Base-by-base conservation (phyloP, 192 early-diverging fungal species). In the Backusella luteola region DNA sequence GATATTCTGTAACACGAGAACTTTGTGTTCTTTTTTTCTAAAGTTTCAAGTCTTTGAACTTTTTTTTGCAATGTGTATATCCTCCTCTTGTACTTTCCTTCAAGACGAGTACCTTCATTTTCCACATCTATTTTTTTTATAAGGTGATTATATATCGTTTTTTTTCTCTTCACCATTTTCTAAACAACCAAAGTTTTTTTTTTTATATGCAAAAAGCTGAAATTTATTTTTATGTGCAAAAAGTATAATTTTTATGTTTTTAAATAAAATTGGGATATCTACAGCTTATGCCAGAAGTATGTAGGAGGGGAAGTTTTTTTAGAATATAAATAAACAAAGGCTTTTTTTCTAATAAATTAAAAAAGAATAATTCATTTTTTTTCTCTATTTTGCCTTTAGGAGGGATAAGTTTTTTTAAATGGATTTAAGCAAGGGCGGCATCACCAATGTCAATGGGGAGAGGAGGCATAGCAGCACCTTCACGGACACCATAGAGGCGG, bases 401-500 rank as follows among this genome's bases (percentile, higher is more conserved):
- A 19, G 19, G 12, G 15, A 3, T 8, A 11, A 11, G 12, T 17
- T 44, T 44, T 44, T 44, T 44, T 56, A 56, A 23, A 14, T 26
- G 21, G 2, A 63, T 38, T 69, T 69, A 69, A 12, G 19, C n/a
- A 23, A 17, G 17, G 19, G 68, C 68, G n/a, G 68, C 68, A 36
- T 69, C 38, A 23, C 68, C 68, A 53, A 66, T 7, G 23, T 63
- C 59, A 66, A 78, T 78, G 39, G 77, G 77, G 19, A 78, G 67
- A 35, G 53, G 19, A 39, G 80, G 80, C 36, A 84, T 76, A 63
- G 56, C 67, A 36, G 77, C 85, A 42, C 84, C 83, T 39, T 81
- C 78, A 46, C 83, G 73, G 12, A 84, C 85, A 67, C 96, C 96
- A 84, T 87, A 91, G 75, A 96, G 85, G 42, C 96, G 90, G 52